Conservation (phyloP, 257 asterid genomes). For the Primulina huaijiensis region DNA sequence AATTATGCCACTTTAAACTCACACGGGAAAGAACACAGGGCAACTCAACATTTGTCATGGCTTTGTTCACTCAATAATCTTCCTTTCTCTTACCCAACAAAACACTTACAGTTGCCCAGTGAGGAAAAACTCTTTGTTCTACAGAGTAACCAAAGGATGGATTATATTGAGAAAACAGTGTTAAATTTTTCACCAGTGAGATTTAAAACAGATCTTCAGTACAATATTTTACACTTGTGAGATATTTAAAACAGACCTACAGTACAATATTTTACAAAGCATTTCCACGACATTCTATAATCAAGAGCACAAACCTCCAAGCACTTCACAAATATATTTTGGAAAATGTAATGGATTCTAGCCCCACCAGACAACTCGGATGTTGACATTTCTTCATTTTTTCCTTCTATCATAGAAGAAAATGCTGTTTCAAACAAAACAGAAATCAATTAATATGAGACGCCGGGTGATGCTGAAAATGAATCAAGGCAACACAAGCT, state of each 20-base stretch:
- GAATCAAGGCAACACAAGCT: constrained; percentile 1
- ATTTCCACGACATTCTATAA: constrained; percentile 21
- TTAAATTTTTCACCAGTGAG: neutral
- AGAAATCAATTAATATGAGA: constrained; percentile 9
- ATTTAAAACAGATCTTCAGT: constrained; percentile 8
- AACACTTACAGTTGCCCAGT: neutral
- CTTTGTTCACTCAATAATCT: neutral
- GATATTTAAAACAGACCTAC: neutral
- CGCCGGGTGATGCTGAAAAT: constrained; percentile 15
- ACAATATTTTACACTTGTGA: constrained; percentile 10
- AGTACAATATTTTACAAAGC: constrained; percentile 21
- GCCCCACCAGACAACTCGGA: constrained; percentile 97
- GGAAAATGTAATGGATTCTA: constrained; percentile 93
- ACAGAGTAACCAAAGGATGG: neutral
- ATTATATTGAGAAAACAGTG: neutral
- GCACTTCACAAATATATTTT: constrained; percentile 78
- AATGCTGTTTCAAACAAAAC: constrained; percentile 57
- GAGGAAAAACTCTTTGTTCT: neutral
- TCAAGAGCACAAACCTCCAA: constrained; percentile 68
- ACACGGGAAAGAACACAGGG: constrained; percentile 5
- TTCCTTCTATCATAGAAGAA: constrained; percentile 91
- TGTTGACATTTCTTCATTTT: constrained; percentile 88
- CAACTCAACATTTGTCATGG: neutral
- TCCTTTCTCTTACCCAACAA: constrained; percentile 1
- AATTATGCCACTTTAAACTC: neutral